Conservation (phyloP, 1,139 yeast genomes). For the Meyerozyma guilliermondii region DNA sequence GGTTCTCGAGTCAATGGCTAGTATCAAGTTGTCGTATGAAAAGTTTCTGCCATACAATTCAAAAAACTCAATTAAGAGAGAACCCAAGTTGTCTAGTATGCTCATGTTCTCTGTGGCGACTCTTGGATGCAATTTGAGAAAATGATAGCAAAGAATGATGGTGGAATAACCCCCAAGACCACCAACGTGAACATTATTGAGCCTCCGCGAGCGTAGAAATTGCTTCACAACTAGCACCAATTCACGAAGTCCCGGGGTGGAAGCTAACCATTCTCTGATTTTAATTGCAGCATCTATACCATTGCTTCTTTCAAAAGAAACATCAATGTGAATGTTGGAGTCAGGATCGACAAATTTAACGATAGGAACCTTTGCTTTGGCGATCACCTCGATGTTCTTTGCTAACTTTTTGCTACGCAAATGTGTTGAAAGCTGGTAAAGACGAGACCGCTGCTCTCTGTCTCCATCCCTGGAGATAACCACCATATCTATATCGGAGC, state of each 20-base stretch:
- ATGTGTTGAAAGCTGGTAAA: constrained; percentile 72
- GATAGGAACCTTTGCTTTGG: constrained; percentile 92
- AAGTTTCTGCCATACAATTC: constrained; percentile 93
- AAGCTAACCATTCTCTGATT: constrained; percentile 68
- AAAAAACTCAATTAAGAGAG: constrained; percentile 84
- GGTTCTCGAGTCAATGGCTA: constrained; percentile 51
- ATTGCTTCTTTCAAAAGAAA: constrained; percentile 84
- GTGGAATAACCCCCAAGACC: constrained; percentile 95
- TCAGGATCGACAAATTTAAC: constrained; percentile 81
- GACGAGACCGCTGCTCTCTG: constrained; percentile 61
- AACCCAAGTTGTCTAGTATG: constrained; percentile 77
- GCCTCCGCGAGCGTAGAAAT: constrained; percentile 69
- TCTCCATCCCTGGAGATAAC: constrained; percentile 61
- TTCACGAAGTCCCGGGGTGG: constrained; percentile 80
- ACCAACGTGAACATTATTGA: constrained; percentile 93
- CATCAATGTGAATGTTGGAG: constrained; percentile 75
- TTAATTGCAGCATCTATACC: constrained; percentile 83
- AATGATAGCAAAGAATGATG: constrained; percentile 81
- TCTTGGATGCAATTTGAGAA: constrained; percentile 76
- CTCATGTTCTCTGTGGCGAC: constrained; percentile 62
- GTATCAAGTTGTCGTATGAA: constrained; percentile 75
- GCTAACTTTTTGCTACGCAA: constrained; percentile 63
- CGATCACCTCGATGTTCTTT: constrained; percentile 75
- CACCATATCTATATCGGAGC: constrained; percentile 96
- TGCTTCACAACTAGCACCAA: constrained; percentile 83